Evolutionary conservation across 345 rosid species (phyloP).

Genomic region (Salix caprea): DNA sequence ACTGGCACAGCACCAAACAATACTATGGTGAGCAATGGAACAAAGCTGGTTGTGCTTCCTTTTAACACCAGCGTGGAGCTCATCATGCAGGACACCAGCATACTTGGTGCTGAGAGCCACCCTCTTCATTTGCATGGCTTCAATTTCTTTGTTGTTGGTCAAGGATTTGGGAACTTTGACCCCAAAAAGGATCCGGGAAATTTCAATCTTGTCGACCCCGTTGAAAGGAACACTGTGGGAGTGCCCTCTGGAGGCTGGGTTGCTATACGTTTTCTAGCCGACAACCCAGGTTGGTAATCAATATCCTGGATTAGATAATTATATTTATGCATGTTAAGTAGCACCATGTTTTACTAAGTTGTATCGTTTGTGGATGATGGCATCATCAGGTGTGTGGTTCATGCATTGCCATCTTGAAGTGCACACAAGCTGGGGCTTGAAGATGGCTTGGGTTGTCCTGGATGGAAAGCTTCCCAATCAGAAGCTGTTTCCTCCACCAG

Average conservation of each 20-base stretch:
- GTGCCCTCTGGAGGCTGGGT: conserved; percentile 9
- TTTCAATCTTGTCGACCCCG: conserved; percentile 6
- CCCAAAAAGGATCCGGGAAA: not conserved
- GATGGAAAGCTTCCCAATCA: not conserved
- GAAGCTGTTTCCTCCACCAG: not conserved
- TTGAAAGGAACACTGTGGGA: not conserved
- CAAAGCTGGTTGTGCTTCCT: not conserved
- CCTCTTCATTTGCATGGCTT: conserved; percentile 9
- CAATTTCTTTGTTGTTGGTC: conserved; percentile 7
- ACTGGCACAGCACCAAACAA: not conserved
- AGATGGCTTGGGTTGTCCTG: not conserved
- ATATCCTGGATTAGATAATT: too few relatives aligned
- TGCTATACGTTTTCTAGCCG: not conserved
- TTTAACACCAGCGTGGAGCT: conserved; percentile 1
- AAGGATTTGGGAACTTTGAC: conserved; percentile 5
- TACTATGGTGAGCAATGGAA: not conserved
- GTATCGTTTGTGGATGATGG: not conserved
- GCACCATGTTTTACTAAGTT: too few relatives aligned
- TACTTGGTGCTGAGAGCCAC: not conserved
- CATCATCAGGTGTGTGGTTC: not conserved
- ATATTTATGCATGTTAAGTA: too few relatives aligned
- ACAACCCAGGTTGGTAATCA: conserved; percentile 3
- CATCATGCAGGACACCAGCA: not conserved
- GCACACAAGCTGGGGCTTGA: conserved; percentile 1
- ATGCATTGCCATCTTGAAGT: conserved; percentile 1